Percentiles rank a stretch among this genome's conserved stretches.
Evolutionary conservation across 2,329 filamentous ascomycete genomes (phyloP).

Genomic region (Cladophialophora carrionii): DNA sequence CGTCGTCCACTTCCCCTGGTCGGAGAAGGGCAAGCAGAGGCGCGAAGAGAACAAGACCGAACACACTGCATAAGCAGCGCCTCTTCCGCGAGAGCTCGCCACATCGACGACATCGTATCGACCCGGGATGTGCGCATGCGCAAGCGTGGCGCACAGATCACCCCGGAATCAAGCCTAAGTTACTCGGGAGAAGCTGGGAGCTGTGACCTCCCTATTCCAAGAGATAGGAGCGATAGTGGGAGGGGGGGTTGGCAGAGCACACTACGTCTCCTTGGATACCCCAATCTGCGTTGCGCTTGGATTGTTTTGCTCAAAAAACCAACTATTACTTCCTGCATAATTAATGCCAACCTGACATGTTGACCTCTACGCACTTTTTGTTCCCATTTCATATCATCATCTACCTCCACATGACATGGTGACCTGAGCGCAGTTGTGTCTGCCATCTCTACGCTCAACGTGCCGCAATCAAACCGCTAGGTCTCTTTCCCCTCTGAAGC

Average conservation of each 20-base stretch:
- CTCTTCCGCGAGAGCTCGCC: background rate
- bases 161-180: background rate
- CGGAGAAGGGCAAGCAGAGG: conserved; percentile 69
- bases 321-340: conserved; percentile 7
- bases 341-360: background rate
- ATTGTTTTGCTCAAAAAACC: conserved; percentile 8
- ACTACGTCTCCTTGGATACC: conserved; percentile 24
- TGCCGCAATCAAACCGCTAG: background rate
- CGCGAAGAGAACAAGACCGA: conserved; percentile 58
- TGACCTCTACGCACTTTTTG: background rate
- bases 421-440: background rate
- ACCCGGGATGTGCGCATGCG: background rate
- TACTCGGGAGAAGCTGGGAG: background rate
- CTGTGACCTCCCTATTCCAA: background rate
- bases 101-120: background rate
- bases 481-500: background rate
- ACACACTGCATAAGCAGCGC: conserved; percentile 40
- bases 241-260: background rate
- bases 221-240: background rate
- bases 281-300: conserved; percentile 22
- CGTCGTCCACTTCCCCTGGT: conserved; percentile 95
- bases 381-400: background rate
- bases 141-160: background rate
- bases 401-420: background rate
- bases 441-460: background rate